Evolutionary conservation across 495 filamentous ascomycete genomes (phyloP), one percentile per base, ranked within the genome.

Genomic region (Aspergillus homomorphus): DNA sequence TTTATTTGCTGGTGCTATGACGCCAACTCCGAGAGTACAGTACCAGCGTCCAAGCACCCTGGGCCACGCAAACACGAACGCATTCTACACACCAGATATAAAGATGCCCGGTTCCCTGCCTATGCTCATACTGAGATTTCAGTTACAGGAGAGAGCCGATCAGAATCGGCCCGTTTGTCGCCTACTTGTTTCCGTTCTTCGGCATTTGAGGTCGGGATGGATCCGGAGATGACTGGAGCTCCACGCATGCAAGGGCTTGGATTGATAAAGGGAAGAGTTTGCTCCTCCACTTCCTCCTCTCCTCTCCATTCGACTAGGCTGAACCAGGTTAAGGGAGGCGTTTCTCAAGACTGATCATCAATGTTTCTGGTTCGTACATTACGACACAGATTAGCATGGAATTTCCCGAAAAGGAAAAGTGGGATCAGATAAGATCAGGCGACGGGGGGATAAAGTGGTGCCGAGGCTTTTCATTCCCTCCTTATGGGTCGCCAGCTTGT

Each of bases 361-460:
- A 18, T n/a, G 42, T 7, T 26, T 57, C 41, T 55, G 53, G 41
- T 55, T 58, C 15, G 50, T 45, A 52, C 41, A 55, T 55, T 60
- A 60, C 58, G 52, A 49, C 45, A 52, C 21, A 41, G 15, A 24
- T 53, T 23, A 50, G 45, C n/a, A n/a, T 54, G 49, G 55, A 49
- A 45, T 26, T 45, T 19, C 58, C 54, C 22, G 43, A 60, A 42
- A 14, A 12, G 64, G 59, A 57, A 63, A 56, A 51, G 54, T 42
- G 58, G 41, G 54, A 67, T 67, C 64, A 64, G 64, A 67, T 67
- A 67, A 67, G 64, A 67, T 67, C 64, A 66, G 49, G 45, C 56
- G 58, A 62, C 50, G 55, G 51, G 52, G 59, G 43, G 22, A 58
- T n/a, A 30, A 28, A 24, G 15, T 45, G 30, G 33, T 62, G 45